Conservation (phyloP, 192 early-diverging fungal species). For the Spinellus fusiger region DNA sequence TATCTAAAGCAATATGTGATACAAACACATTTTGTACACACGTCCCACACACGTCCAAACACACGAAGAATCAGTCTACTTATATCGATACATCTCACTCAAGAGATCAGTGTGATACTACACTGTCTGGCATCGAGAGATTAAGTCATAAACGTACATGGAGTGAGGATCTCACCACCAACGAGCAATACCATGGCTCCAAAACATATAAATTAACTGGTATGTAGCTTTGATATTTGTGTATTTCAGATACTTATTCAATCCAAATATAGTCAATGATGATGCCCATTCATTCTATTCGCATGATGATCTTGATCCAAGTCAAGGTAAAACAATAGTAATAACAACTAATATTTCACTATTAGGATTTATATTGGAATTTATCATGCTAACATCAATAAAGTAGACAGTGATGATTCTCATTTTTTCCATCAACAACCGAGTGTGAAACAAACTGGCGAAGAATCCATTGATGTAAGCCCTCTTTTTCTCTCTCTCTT, state of each 20-base stretch:
- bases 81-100: no score
- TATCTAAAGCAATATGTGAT: no score
- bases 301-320: not conserved
- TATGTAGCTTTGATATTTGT: not conserved
- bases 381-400: not conserved
- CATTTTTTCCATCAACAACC: not conserved
- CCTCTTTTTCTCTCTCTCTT: not conserved
- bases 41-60: no score
- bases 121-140: no score
- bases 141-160: no score
- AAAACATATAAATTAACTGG: not conserved
- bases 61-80: no score
- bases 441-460: slow-evolving; percentile 4
- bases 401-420: not conserved
- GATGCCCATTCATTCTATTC: not conserved
- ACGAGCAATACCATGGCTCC: no score
- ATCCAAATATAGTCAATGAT: not conserved
- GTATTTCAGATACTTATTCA: not conserved
- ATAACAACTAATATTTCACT: not conserved
- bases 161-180: no score
- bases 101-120: no score
- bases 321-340: not conserved
- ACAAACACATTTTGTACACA: no score
- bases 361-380: not conserved
- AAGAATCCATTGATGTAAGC: slow-evolving; percentile 11